Conservation (phyloP, 495 filamentous ascomycete genomes). For the Lindgomyces ingoldianus region DNA sequence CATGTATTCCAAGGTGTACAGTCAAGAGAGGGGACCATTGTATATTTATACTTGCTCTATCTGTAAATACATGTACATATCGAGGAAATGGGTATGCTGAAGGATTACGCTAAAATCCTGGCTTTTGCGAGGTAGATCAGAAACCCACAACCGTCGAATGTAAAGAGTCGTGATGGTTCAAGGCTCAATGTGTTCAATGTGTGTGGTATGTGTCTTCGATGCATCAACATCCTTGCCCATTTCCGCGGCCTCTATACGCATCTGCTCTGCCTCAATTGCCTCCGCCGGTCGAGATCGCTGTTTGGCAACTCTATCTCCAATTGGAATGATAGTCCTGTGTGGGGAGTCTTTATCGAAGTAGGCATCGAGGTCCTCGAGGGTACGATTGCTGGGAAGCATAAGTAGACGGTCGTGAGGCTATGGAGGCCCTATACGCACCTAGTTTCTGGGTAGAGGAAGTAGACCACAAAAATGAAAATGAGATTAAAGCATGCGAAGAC, state of each 20-base stretch:
- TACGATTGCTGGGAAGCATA: constrained; percentile 22
- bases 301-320: constrained; percentile 30
- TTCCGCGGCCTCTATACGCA: constrained; percentile 9
- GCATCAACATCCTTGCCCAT: constrained; percentile 2
- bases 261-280: constrained; percentile 27
- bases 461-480: constrained; percentile 39
- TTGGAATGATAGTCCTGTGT: constrained; percentile 31
- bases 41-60: too few species aligned
- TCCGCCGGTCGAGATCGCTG: constrained; percentile 20
- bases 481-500: constrained; percentile 37
- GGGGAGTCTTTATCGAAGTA: constrained; percentile 29
- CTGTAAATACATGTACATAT: too few species aligned
- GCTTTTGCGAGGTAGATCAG: too few species aligned
- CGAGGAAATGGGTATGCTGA: too few species aligned
- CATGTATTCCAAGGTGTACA: too few species aligned
- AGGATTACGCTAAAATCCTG: too few species aligned
- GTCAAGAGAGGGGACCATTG: too few species aligned
- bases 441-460: constrained; percentile 46
- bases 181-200: not conserved
- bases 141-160: too few species aligned
- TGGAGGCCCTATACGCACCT: not conserved
- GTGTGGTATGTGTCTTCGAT: constrained; percentile 9
- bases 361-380: constrained; percentile 15
- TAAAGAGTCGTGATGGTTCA: not conserved
- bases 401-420: not conserved